Evolutionary conservation across 2,329 filamentous ascomycete species (phyloP), one percentile per base, ranked within the genome.

Genomic region (Plenodomus lindquistii): DNA sequence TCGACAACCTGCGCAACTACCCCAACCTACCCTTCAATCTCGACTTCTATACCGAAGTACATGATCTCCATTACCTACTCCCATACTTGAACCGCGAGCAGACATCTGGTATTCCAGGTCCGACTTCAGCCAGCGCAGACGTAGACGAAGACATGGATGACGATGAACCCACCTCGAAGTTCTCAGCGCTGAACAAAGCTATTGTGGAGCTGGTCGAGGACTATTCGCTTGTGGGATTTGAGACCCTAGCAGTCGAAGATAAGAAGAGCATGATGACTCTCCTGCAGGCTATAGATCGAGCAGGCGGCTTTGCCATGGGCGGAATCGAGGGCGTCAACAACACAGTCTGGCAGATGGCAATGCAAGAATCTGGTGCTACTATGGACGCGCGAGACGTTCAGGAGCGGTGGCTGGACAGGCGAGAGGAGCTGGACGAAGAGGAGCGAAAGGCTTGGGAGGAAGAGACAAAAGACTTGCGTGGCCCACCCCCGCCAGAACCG

Each of bases 231-330:
- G 91, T 99, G 2, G 85, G 85, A 0, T 99, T 96, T 66, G 92
- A 97, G 70, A 95, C 95, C 0, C 77, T 99, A 22, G 92, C 94
- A 0, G 91, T 99, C 1, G 94, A 99, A 74, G 94, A 99, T 69
- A 97, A 96, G 72, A 89, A 88, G 74, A 95, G 89, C 68, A 97
- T 99, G 91, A 95, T 95, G 84, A 86, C 89, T 60, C 79, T 99
- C 3, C 77, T 99, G 42, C 85, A 88, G 38, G 87, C 93, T 1
- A 92, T 99, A 65, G 94, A 99, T 71, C 84, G 94, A 36, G 93
- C 94, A 0, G 87, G 90, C 9, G 94, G 94, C 0, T 97, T 97
- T 74, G 88, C 91, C 1, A 97, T 99, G 75, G 92, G 92, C 0
- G 83, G 87, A 4, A 88, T 91, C 0, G 91, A 97, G 69, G 93